These are phyloP conservation scores for Brasenia schreberi DNA, from an alignment of 164 flowering plant genomes.

Conservation along the genomic window DNA sequence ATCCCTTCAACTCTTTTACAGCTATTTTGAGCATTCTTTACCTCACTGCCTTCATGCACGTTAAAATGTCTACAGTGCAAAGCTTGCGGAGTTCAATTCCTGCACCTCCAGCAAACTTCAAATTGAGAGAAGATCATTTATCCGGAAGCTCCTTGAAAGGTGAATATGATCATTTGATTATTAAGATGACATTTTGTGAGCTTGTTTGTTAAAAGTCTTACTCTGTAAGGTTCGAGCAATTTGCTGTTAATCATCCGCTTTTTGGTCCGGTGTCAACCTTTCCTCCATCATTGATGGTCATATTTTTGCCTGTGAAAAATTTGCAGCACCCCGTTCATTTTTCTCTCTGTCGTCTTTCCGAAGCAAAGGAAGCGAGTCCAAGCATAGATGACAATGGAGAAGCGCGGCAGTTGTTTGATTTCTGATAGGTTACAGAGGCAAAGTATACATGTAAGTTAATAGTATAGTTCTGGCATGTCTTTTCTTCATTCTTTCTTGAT, in stretches of 20 bases:
- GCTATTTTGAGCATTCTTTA: no score
- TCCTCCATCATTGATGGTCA: background rate
- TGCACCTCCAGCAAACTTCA: conserved; percentile 66
- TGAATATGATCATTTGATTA: conserved; percentile 3
- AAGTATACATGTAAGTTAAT: background rate
- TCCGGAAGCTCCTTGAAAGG: conserved; percentile 96
- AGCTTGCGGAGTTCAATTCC: conserved; percentile 57
- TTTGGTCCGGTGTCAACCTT: no score
- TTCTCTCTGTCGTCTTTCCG: conserved; percentile 85
- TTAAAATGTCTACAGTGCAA: conserved; percentile 38
- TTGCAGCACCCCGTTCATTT: conserved; percentile 84
- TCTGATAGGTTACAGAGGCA: background rate
- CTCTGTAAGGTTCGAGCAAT: background rate
- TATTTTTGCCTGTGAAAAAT: background rate
- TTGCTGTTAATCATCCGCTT: background rate
- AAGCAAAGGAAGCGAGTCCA: conserved; percentile 91
- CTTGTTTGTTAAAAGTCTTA: background rate
- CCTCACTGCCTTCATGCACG: background rate
- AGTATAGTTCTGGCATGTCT: background rate
- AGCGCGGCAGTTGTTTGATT: conserved; percentile 8
- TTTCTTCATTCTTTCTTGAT: background rate
- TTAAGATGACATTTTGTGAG: no score
- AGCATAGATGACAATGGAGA: conserved; percentile 37
- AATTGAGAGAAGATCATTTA: conserved; percentile 73
- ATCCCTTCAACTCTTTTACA: no score